Base-by-base conservation (phyloP, 2,329 filamentous ascomycete species). In the Ascochyta viciae-villosae region DNA sequence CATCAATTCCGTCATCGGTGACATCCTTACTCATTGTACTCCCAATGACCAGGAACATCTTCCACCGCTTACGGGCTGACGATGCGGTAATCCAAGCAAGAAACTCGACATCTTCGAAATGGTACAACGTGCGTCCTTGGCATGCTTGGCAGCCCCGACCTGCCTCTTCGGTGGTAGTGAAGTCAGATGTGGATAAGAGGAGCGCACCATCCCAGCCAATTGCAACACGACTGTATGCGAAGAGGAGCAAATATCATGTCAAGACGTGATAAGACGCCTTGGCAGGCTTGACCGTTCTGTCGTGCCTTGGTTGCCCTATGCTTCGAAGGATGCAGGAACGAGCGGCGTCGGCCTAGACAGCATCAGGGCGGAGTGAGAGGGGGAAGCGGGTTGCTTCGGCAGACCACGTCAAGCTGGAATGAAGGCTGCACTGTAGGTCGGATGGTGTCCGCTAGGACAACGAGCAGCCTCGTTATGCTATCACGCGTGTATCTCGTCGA, bases 251-350 rank as follows among this genome's bases (percentile, higher is more conserved):
- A 39, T 49, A 53, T 42, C 60, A 60, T 64, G 63, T 63, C 55
- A 67, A 67, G 65, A 62, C 61, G 54, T 65, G 65, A 65, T 67
- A 67, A 67, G 65, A 58, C 35, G 44, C 38, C 65, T 67, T 67
- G 65, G 65, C 63, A 58, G 47, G 58, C 64, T 67, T 65, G 40
- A 45, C 19, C 12, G n/a, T 46, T 38, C 22, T 42, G 42, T 47
- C 48, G 42, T 46, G 60, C 59, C 57, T 62, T 63, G 26, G 50
- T 44, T 59, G 48, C 58, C 59, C 54, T 39, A 50, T 54, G 44
- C 10, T 54, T 57, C 38, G 50, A 43, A 43, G 46, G 35, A 50
- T 54, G 50, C 48, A 57, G 46, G 54, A 59, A 53, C 51, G 47
- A 46, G 31, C 35, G 37, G 33, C 22, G 34, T 37, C 47, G 42